Evolutionary conservation across 228 moss, liverwort and hornwort species (phyloP).

Genomic region (Sphagnum fallax): DNA sequence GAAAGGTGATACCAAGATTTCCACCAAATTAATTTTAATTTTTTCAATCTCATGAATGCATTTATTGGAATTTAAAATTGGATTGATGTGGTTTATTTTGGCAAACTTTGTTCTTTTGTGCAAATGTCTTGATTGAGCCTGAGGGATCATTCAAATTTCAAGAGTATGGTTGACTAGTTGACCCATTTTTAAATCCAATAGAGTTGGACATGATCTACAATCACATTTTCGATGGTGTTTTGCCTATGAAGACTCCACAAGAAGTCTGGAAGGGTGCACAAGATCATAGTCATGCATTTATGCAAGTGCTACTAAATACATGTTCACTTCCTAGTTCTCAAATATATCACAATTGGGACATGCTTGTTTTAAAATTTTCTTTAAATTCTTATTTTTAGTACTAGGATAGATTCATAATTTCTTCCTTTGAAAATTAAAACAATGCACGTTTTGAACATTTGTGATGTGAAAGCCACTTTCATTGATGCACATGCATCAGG

Average conservation of each 20-base stretch:
- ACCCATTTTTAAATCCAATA: not conserved
- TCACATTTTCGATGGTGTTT: not conserved
- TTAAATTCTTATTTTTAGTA: not conserved
- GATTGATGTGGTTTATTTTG: not conserved
- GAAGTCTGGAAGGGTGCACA: not conserved
- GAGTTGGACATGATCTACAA: not conserved
- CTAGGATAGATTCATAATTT: not conserved
- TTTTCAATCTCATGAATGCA: not conserved
- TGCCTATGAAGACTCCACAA: not conserved
- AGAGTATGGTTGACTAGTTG: not conserved
- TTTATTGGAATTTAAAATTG: not conserved
- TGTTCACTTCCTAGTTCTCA: not conserved
- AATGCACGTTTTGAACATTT: not conserved
- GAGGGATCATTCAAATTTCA: not conserved
- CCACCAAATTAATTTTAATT: not conserved
- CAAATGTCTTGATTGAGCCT: not conserved
- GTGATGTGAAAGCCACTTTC: not conserved
- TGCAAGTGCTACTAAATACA: not conserved
- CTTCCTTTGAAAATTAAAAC: not conserved
- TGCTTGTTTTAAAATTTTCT: not conserved
- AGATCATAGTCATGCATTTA: not conserved
- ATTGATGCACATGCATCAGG: not conserved
- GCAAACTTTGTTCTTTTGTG: not conserved
- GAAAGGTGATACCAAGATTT: not conserved
- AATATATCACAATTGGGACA: not conserved